These are phyloP conservation scores for Trametes elegans DNA, from an alignment of 768 basidiomycete species.

Conservation along the genomic window DNA sequence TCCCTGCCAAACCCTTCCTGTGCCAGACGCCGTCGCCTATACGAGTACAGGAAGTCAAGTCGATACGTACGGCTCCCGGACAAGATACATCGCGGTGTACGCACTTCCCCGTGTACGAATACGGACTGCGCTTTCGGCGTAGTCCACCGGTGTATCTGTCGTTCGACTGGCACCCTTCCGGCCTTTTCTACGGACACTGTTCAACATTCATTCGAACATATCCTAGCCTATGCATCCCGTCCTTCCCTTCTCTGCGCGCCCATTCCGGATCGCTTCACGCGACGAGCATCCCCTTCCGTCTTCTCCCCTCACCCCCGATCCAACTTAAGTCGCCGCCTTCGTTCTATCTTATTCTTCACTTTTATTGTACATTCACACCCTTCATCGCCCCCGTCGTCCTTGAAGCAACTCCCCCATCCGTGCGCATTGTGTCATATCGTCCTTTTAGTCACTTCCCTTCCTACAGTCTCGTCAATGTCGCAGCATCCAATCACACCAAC, in stretches of 20 bases:
- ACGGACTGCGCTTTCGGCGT: conserved; percentile 25
- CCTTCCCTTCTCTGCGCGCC: conserved; percentile 22
- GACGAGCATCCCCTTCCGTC: conserved; percentile 47
- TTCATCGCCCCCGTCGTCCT: conserved; percentile 17
- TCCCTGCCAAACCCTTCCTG: conserved; percentile 20
- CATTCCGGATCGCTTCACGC: conserved; percentile 33
- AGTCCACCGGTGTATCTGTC: conserved; percentile 22
- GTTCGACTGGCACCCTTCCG: conserved; percentile 26
- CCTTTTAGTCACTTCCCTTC: conserved; percentile 22
- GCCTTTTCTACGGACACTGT: conserved; percentile 30
- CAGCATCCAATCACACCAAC: conserved; percentile 40
- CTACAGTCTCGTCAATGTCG: conserved; percentile 41
- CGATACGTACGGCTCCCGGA: conserved; percentile 20
- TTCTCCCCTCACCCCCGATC: conserved; percentile 28
- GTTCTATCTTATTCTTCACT: conserved; percentile 84
- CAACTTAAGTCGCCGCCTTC: conserved; percentile 40
- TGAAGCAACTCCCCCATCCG: conserved; percentile 18
- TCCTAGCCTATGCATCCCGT: conserved; percentile 39
- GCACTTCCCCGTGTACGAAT: conserved; percentile 28
- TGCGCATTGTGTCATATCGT: conserved; percentile 27
- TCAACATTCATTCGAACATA: conserved; percentile 40
- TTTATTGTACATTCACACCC: conserved; percentile 60
- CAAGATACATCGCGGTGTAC: conserved; percentile 20
- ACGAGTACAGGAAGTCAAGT: conserved; percentile 24
- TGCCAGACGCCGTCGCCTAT: conserved; percentile 22